phyloP scores from a whole-genome alignment of 2,329 filamentous ascomycete species.

The Nemania sp. region DNA sequence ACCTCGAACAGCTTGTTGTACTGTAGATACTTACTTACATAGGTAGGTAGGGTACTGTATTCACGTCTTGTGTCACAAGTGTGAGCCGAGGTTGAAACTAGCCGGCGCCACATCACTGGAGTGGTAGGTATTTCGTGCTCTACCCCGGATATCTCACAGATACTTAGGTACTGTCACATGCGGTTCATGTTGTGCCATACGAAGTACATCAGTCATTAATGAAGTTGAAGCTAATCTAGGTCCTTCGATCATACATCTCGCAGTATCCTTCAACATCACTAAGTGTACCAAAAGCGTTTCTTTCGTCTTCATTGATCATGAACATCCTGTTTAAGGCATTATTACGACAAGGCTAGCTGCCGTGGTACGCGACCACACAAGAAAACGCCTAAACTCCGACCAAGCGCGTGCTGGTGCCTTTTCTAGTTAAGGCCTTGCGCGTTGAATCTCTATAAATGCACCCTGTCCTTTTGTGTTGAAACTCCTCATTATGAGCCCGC shows the following conservation, averaged over 20 bases:
- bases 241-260: neutral
- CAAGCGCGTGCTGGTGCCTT: neutral
- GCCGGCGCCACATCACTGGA: neutral
- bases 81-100: constrained; percentile 20
- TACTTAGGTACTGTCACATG: constrained; percentile 23
- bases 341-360: constrained; percentile 4
- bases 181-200: neutral
- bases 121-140: neutral
- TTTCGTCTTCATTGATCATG: neutral
- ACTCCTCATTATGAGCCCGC: constrained; percentile 10
- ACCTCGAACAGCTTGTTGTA: neutral
- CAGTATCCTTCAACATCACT: neutral
- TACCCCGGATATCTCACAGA: too few relatives aligned
- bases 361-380: constrained; percentile 1
- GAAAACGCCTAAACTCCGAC: constrained; percentile 21
- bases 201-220: neutral
- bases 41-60: too few relatives aligned
- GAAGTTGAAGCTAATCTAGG: neutral
- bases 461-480: constrained; percentile 19
- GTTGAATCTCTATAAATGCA: constrained; percentile 18
- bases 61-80: neutral
- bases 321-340: neutral
- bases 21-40: too few relatives aligned
- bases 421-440: constrained; percentile 10
- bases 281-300: neutral